phyloP scores from a whole-genome alignment of 2,329 filamentous ascomycete species.

The Chrysoporthe austroafricana region DNA sequence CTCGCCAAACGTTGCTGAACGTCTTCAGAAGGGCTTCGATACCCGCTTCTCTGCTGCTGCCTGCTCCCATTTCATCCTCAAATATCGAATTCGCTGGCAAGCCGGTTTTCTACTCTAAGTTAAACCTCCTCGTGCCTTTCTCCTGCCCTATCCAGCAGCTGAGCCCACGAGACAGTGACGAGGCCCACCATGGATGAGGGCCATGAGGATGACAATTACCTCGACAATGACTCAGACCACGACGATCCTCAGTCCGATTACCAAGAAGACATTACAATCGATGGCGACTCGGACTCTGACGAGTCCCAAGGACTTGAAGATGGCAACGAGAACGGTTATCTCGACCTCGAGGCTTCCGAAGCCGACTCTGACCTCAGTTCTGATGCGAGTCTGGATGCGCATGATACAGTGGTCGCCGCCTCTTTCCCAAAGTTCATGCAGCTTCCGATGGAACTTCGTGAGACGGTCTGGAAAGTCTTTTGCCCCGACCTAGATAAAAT shows the following conservation, averaged over 20 bases:
- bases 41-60: not conserved
- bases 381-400: not conserved
- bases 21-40: too few species aligned
- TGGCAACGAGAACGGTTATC: not conserved
- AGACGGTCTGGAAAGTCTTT: conserved; percentile 40
- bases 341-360: conserved; percentile 28
- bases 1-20: too few species aligned
- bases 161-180: not conserved
- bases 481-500: conserved; percentile 36
- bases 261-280: not conserved
- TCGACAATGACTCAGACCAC: not conserved
- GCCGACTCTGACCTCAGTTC: not conserved
- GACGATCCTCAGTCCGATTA: not conserved
- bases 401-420: not conserved
- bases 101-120: not conserved
- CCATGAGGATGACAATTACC: not conserved
- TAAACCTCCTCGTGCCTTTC: not conserved
- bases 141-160: not conserved
- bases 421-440: conserved; percentile 35
- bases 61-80: not conserved
- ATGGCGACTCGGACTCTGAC: not conserved
- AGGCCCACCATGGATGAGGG: not conserved
- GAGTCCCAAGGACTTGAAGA: not conserved
- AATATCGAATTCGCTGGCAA: not conserved
- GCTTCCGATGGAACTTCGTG: conserved; percentile 41